A percentile compares a stretch with the other conserved stretches of the same genome.
Conservation (phyloP, 1,139 yeast genomes). For the Pichia sp. region DNA sequence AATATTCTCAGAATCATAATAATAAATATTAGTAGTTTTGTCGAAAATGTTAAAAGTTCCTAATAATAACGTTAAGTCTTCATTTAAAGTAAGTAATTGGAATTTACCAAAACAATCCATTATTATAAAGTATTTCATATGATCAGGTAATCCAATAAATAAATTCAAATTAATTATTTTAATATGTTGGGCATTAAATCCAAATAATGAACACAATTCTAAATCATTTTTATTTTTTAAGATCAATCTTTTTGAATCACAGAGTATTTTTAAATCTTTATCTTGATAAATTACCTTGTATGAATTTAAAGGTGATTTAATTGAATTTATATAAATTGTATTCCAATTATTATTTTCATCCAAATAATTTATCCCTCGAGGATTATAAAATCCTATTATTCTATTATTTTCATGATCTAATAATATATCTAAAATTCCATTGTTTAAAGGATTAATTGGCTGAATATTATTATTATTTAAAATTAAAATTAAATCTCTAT, state of each 20-base stretch:
- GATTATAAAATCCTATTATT: not conserved
- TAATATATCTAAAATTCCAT: not conserved
- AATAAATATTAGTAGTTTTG: not conserved
- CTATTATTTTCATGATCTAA: not conserved
- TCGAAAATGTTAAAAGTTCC: not conserved
- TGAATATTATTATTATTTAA: constrained; percentile 19
- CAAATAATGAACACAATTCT: constrained; percentile 9
- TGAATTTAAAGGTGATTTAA: too few relatives aligned
- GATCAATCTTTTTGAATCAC: not conserved
- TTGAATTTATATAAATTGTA: not conserved
- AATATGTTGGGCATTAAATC: not conserved
- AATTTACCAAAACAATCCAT: not conserved
- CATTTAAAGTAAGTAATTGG: constrained; percentile 4
- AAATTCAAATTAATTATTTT: constrained; percentile 3
- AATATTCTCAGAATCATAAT: not conserved
- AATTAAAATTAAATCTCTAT: constrained; percentile 18
- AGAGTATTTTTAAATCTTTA: not conserved
- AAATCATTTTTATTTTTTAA: constrained; percentile 1
- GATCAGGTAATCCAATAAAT: not conserved
- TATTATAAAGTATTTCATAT: constrained; percentile 3
- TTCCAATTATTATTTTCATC: not conserved
- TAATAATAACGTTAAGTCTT: not conserved
- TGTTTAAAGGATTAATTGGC: constrained; percentile 8
- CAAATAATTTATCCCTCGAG: not conserved
- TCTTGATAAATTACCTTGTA: not conserved